phyloP scores from a whole-genome alignment of 106 monocot genomes.

The Cymbidium sinense region DNA sequence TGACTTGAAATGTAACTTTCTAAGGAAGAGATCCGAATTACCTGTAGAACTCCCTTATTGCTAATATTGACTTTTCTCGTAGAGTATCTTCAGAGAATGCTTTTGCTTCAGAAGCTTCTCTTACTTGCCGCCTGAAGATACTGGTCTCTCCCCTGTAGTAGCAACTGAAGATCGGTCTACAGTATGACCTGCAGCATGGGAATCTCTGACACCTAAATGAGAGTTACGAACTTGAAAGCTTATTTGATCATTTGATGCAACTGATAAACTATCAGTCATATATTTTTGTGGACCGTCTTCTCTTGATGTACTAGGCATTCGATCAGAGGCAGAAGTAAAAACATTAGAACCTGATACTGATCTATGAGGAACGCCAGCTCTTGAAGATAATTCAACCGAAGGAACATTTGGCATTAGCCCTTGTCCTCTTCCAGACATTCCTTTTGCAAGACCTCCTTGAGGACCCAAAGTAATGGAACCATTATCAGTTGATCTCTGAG shows the following conservation, averaged over 20 bases:
- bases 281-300: slow-evolving; percentile 21
- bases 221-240: slow-evolving; percentile 5
- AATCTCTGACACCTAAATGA: slow-evolving; percentile 5
- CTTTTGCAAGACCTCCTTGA: slow-evolving; percentile 87
- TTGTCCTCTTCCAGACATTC: slow-evolving; percentile 83
- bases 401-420: slow-evolving; percentile 29
- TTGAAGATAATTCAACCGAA: slow-evolving; percentile 12
- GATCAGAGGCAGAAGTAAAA: slow-evolving; percentile 12
- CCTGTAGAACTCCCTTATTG: slow-evolving; percentile 89
- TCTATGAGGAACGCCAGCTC: slow-evolving; percentile 20
- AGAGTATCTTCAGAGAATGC: slow-evolving; percentile 41
- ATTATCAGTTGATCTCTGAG: slow-evolving; percentile 45
- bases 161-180: no score
- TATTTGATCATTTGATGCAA: slow-evolving; percentile 8
- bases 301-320: slow-evolving; percentile 6
- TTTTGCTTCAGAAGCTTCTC: slow-evolving; percentile 31
- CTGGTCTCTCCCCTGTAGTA: slow-evolving; percentile 7
- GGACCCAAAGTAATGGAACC: slow-evolving; percentile 80
- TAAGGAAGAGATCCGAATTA: slow-evolving; percentile 9
- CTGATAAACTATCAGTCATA: slow-evolving; percentile 17
- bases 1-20: no score
- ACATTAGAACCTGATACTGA: slow-evolving; percentile 38
- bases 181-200: slow-evolving; percentile 17
- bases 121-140: slow-evolving; percentile 12
- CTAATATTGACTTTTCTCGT: slow-evolving; percentile 50